A percentile compares a stretch with the other conserved stretches of the same genome.
These are phyloP conservation scores for Plenodomus tracheiphilus DNA, from an alignment of 2,329 filamentous ascomycete genomes.

Conservation along the genomic window DNA sequence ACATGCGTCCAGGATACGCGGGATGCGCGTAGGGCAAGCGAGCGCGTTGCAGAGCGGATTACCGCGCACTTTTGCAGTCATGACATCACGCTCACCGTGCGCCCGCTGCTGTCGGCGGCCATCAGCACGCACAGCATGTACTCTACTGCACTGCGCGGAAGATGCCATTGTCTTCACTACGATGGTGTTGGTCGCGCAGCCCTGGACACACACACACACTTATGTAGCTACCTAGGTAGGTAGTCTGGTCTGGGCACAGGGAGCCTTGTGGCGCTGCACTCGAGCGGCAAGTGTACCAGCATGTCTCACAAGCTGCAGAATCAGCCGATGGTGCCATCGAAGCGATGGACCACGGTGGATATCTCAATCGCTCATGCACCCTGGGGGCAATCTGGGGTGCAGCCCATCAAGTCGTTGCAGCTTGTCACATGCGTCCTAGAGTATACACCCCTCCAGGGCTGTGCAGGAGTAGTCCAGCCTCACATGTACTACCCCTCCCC, in stretches of 20 bases:
- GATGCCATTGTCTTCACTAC: too few species aligned
- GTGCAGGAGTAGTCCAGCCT: too few species aligned
- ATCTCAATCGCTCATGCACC: slow-evolving; percentile 14
- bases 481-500: neutral
- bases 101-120: too few species aligned
- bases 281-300: slow-evolving; percentile 6
- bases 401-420: slow-evolving; percentile 18
- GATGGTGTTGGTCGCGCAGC: too few species aligned
- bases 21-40: neutral
- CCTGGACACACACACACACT: too few species aligned
- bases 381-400: slow-evolving; percentile 21
- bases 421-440: slow-evolving; percentile 15
- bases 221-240: too few species aligned
- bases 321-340: slow-evolving; percentile 9
- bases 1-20: neutral
- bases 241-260: neutral
- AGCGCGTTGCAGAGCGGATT: neutral
- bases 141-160: too few species aligned
- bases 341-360: slow-evolving; percentile 8
- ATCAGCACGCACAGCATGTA: too few species aligned
- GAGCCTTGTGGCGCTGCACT: neutral
- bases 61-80: slow-evolving; percentile 1
- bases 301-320: slow-evolving; percentile 1
- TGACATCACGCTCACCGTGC: too few species aligned
- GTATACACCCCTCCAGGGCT: too few species aligned